Base-by-base conservation (phyloP, 176 grass and related monocot genomes). In the Musa beccarii region DNA sequence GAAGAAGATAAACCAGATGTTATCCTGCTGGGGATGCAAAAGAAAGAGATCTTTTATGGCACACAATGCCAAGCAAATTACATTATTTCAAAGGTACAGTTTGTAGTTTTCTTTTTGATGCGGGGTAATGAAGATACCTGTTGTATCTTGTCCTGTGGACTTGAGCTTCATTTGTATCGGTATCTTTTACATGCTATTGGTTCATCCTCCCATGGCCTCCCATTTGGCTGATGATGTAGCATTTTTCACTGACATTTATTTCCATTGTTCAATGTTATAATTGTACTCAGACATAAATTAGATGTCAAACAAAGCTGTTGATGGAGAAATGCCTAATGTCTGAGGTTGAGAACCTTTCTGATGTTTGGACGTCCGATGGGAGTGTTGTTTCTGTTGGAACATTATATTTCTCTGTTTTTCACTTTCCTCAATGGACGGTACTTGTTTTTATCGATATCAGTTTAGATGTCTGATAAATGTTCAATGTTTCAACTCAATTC, bases 1-100 rank as follows among this genome's bases (percentile, higher is more conserved):
- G 66, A 86, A 89, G 77, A 93, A 89, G 71, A 87, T 81, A 15
- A 83, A 85, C 57, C 78, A 74, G 25, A 70, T 83, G 73, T n/a
- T 75, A 8, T 19, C 82, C 49, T 79, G 59, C 61, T 92, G 90
- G 90, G 84, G 82, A 53, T 20, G 54, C 77, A 92, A 92, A 80
- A 80, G 82, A 75, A 84, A 87, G 82, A 86, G 90, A 76, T 74
- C 72, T 74, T 9, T 56, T 29, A 56, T 59, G 72, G 53, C 57
- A 56, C 68, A 8, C 10, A 49, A 49, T 1, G 49, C 34, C 68
- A 70, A 14, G n/a, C 34, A 43, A 43, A 43, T 43, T 43, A 52
- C 15, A 51, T 70, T 70, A 49, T 21, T 14, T 50, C 51, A 19
- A 70, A 70, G 43, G 16, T 10, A 51, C 68, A 51, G 34, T 43